These are phyloP conservation scores for Roridomyces roridus DNA, from an alignment of 768 basidiomycete genomes.

Conservation along the genomic window DNA sequence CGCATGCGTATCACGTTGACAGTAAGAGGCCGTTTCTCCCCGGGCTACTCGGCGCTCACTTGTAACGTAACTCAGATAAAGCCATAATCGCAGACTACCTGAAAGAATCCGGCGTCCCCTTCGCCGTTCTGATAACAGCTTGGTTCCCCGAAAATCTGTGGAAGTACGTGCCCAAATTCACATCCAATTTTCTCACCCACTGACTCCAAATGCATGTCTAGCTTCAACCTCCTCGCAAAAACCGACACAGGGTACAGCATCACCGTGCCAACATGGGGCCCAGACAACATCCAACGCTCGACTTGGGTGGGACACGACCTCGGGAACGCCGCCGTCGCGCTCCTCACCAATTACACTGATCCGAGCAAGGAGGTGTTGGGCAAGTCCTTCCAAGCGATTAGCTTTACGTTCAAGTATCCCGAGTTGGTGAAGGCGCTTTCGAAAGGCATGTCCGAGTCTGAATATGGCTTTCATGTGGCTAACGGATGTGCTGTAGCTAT, in stretches of 20 bases:
- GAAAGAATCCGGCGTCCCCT: constrained; percentile 5
- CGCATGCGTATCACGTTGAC: constrained; percentile 13
- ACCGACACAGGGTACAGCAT: constrained; percentile 11
- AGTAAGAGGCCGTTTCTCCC: neutral
- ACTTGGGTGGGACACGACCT: constrained; percentile 24
- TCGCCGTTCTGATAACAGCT: neutral
- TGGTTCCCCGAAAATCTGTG: constrained; percentile 20
- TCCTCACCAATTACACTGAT: constrained; percentile 18
- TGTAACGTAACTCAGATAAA: neutral
- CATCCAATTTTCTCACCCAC: neutral
- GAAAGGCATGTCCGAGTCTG: constrained; percentile 15
- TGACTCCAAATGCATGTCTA: no score
- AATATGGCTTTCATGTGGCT: no score
- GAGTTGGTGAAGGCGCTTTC: constrained; percentile 17
- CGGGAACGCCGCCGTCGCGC: constrained; percentile 14
- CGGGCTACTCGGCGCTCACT: neutral
- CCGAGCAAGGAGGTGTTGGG: constrained; percentile 7
- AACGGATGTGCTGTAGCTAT: neutral
- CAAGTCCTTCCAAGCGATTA: constrained; percentile 15
- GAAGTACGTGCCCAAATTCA: neutral
- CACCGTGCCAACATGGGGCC: neutral
- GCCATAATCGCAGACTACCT: constrained; percentile 9
- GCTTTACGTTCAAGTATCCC: constrained; percentile 15
- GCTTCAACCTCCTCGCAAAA: neutral
- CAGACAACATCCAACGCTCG: neutral